Evolutionary conservation across 495 filamentous ascomycete genomes (phyloP).

Genomic region (Neurospora sp.): DNA sequence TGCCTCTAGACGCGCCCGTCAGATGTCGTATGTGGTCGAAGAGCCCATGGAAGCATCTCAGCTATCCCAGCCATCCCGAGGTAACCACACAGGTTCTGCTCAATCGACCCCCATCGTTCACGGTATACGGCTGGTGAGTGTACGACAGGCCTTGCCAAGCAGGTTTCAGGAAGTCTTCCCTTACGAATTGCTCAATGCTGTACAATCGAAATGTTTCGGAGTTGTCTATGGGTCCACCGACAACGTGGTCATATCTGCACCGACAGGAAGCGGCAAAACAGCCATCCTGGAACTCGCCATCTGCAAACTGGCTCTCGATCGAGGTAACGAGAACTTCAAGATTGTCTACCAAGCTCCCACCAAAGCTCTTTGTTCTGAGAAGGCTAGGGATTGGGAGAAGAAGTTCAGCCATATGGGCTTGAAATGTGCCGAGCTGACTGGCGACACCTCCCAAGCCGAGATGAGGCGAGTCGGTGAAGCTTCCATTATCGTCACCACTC

Average conservation of each 20-base stretch:
- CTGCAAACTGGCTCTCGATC: conserved; percentile 57
- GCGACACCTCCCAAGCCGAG: conserved; percentile 73
- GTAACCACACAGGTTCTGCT: neutral
- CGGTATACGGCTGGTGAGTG: conserved; percentile 66
- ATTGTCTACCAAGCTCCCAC: conserved; percentile 93
- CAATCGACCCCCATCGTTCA: conserved; percentile 33
- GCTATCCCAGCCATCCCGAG: neutral
- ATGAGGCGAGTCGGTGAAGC: conserved; percentile 67
- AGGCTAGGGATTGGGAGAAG: conserved; percentile 69
- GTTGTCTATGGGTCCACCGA: conserved; percentile 61
- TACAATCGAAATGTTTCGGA: conserved; percentile 82
- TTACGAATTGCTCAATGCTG: conserved; percentile 78
- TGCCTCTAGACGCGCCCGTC: neutral
- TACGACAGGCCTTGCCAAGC: conserved; percentile 60
- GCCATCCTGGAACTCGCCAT: conserved; percentile 86
- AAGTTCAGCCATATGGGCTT: conserved; percentile 73
- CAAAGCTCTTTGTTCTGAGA: conserved; percentile 83
- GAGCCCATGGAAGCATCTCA: neutral
- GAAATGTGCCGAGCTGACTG: conserved; percentile 77
- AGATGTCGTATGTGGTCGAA: neutral
- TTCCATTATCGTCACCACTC: conserved; percentile 89
- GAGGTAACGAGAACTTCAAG: conserved; percentile 66
- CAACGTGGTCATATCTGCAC: conserved; percentile 82
- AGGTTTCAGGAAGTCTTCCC: conserved; percentile 66
- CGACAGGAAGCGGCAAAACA: conserved; percentile 93